Conservation (phyloP, 202 grass and related monocot species). For the Digitaria exilis region DNA sequence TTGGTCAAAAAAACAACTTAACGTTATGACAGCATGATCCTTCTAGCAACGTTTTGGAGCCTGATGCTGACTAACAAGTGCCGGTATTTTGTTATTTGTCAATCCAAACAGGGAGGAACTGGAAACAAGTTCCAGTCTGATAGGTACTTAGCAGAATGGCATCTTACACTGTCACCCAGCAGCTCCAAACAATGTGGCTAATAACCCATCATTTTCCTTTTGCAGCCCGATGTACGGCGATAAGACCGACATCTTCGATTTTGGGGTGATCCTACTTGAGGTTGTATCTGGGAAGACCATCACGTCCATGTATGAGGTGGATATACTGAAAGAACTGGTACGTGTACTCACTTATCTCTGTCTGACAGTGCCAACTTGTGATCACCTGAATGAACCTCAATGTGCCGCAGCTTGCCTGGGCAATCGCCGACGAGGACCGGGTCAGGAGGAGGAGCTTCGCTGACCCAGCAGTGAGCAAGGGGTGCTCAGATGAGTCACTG, state of each 20-base stretch:
- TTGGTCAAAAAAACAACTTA: not conserved
- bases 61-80: slow-evolving; percentile 22
- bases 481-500: slow-evolving; percentile 72
- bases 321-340: slow-evolving; percentile 93
- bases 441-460: slow-evolving; percentile 66
- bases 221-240: slow-evolving; percentile 61
- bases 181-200: not conserved
- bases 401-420: slow-evolving; percentile 64
- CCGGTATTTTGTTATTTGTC: slow-evolving; percentile 2
- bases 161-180: not conserved
- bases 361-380: not conserved
- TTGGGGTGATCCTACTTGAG: slow-evolving; percentile 87
- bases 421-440: slow-evolving; percentile 59
- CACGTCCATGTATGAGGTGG: slow-evolving; percentile 73
- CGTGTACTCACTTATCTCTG: slow-evolving; percentile 5
- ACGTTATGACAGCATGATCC: not conserved
- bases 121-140: slow-evolving; percentile 56
- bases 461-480: slow-evolving; percentile 60
- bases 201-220: slow-evolving; percentile 1
- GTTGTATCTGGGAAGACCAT: slow-evolving; percentile 82
- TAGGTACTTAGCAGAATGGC: slow-evolving; percentile 47
- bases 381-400: slow-evolving; percentile 21
- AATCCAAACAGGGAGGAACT: slow-evolving; percentile 39
- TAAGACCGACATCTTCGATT: slow-evolving; percentile 85
- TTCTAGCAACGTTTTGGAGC: not conserved